phyloP scores from a whole-genome alignment of 2,329 filamentous ascomycete genomes.

The Neonectria punicea region DNA sequence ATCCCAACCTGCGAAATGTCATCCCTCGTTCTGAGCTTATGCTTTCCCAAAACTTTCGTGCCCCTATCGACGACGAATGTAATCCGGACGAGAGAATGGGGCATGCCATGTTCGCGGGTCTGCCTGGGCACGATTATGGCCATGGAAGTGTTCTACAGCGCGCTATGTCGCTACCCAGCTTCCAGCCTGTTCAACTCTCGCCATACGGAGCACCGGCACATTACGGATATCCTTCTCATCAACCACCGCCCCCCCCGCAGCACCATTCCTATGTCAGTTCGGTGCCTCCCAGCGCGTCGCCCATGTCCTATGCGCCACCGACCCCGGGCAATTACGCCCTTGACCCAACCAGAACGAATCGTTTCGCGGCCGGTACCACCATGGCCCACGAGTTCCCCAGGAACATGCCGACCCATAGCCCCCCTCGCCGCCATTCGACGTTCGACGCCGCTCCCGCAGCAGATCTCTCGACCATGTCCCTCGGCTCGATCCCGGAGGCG shows the following conservation, averaged over 20 bases:
- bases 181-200: conserved; percentile 27
- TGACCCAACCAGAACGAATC: conserved; percentile 25
- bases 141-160: conserved; percentile 38
- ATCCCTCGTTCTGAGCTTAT: conserved; percentile 68
- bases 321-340: conserved; percentile 38
- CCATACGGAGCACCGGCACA: conserved; percentile 13
- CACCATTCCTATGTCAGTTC: conserved; percentile 26
- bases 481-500: conserved; percentile 16
- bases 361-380: conserved; percentile 27
- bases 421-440: conserved; percentile 28
- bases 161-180: conserved; percentile 39
- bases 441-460: conserved; percentile 32
- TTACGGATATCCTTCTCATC: conserved; percentile 26
- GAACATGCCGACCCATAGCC: conserved; percentile 36
- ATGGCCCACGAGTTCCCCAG: conserved; percentile 39
- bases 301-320: conserved; percentile 26
- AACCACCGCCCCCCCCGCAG: conserved; percentile 12
- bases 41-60: conserved; percentile 72
- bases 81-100: conserved; percentile 18
- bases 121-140: conserved; percentile 29
- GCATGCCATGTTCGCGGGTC: conserved; percentile 17
- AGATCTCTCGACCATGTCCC: conserved; percentile 25
- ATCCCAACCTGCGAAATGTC: conserved; percentile 52
- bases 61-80: conserved; percentile 70
- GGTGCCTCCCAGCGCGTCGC: conserved; percentile 27